Evolutionary conservation across 345 rosid genomes (phyloP).

Genomic region (Microcos paniculata): DNA sequence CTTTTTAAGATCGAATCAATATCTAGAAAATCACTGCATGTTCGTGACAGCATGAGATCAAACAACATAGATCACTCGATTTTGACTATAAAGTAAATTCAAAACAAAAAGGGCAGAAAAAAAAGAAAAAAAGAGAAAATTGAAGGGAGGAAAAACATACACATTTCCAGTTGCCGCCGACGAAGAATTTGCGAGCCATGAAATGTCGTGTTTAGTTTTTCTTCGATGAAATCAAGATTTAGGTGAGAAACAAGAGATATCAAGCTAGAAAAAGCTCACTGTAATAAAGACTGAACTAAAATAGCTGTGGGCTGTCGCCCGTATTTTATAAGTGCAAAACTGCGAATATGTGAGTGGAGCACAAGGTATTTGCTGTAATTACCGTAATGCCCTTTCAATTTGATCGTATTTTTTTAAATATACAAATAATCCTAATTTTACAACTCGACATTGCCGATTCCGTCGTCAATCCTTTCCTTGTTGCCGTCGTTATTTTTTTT

Average conservation of each 20-base stretch:
- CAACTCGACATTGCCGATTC: too few species aligned
- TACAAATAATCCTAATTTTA: too few species aligned
- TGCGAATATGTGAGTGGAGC: background rate
- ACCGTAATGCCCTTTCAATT: background rate
- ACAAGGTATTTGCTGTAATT: background rate
- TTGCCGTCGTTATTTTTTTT: too few species aligned
- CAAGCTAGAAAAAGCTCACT: background rate
- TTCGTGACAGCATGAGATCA: background rate
- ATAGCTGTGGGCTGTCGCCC: background rate
- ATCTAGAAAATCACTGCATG: background rate
- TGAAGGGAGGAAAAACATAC: conserved; percentile 26
- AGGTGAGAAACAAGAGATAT: background rate
- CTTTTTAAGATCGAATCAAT: background rate
- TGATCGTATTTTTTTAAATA: too few species aligned
- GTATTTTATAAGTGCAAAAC: background rate
- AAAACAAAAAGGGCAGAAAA: background rate
- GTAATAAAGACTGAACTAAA: background rate
- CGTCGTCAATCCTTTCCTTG: too few species aligned
- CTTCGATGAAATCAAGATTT: conserved; percentile 23
- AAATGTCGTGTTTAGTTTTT: background rate
- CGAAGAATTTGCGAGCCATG: conserved; percentile 69
- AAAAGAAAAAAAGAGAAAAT: background rate
- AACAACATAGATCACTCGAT: background rate
- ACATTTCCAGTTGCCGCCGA: conserved; percentile 93
- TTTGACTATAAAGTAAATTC: background rate